Evolutionary conservation across 345 rosid species (phyloP), one percentile per base, ranked within the genome.

Genomic region (Moricandia moricandioides): DNA sequence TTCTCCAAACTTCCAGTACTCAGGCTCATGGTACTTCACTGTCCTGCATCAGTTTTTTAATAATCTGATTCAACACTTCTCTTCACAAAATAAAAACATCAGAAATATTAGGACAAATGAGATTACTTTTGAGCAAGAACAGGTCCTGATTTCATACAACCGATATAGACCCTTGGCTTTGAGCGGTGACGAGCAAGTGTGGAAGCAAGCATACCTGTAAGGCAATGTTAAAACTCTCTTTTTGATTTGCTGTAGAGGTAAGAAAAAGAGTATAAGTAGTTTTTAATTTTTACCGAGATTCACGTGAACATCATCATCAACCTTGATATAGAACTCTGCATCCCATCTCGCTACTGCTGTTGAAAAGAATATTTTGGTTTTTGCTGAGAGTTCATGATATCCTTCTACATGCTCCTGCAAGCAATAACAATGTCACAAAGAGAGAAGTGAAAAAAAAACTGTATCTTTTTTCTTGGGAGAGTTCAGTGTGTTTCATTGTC

Each of bases 81-180:
- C 17, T 26, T 10, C 14, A 63, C 17, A 39, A 29, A 29, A 29
- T 1, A 65, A 27, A 12, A 58, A 37, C 1, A 1, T 4, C 27
- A 5, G 2, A 35, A 64, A 40, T 3, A 73, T 10, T 12, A 34
- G 35, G 29, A 4, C 1, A 37, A 64, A 62, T 35, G 7, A 45
- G 69, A 67, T 85, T 96, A 92, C 99, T 85, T 96, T 79, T 83
- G 90, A 77, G 94, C 76, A 81, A 96, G 96, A 59, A 96, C 99
- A 9, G 99, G 98, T 55, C 99, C 98, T 60, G 99, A 96, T 80
- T 96, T 96, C 99, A 96, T 96, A 80, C 99, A 92, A 12, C 97
- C 99, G 5, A 92, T 82, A 69, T 91, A 96, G 73, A 92, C 91
- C 67, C 94, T 87, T 31, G 98, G 97, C 79, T 96, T 96, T 74